A percentile compares a stretch with the other conserved stretches of the same genome.
Evolutionary conservation across 805 yeast genomes (phyloP).

Genomic region (Komagataella ulmi): DNA sequence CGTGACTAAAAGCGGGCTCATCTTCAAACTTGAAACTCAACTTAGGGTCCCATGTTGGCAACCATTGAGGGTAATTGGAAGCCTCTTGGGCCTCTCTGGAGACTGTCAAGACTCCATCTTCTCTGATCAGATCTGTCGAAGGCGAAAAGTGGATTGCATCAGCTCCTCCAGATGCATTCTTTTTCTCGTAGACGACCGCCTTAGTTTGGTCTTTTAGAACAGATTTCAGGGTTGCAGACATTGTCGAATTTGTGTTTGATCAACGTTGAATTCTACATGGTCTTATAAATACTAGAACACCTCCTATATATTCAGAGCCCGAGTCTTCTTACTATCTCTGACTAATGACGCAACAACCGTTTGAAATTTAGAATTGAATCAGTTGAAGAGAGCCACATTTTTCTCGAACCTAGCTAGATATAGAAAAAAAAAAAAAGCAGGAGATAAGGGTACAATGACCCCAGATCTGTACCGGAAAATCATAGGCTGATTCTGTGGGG

Average conservation of each 20-base stretch:
- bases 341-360: background rate
- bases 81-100: constrained; percentile 24
- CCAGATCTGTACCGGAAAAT: background rate
- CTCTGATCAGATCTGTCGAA: constrained; percentile 33
- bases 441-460: background rate
- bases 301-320: background rate
- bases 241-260: background rate
- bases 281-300: background rate
- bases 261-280: no score
- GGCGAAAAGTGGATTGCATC: constrained; percentile 31
- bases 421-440: no score
- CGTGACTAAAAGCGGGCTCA: constrained; percentile 31
- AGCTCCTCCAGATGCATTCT: background rate
- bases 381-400: background rate
- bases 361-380: no score
- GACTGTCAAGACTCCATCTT: constrained; percentile 32
- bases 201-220: background rate
- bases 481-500: background rate
- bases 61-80: constrained; percentile 35
- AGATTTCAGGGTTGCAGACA: background rate
- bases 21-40: constrained; percentile 25
- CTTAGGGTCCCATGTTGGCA: constrained; percentile 57
- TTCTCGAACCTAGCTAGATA: background rate
- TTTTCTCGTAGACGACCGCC: background rate
- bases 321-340: background rate